Conservation (phyloP, 1,139 yeast genomes). For the Suhomyces taliae region DNA sequence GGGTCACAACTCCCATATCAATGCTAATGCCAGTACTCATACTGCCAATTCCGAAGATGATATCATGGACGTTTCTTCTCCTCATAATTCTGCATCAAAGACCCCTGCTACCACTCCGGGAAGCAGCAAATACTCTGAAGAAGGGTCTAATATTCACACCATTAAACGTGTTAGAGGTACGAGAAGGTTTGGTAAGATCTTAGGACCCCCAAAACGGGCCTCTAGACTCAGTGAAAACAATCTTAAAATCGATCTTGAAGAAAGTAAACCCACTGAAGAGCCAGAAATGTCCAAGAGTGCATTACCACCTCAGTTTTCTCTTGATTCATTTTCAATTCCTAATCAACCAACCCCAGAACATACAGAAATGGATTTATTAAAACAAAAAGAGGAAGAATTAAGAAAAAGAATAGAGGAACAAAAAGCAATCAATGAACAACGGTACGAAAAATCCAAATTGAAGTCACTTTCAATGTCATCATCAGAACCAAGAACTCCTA, state of each 20-base stretch:
- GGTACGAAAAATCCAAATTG: slow-evolving; percentile 4
- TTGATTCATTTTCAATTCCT: slow-evolving; percentile 17
- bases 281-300: slow-evolving; percentile 1
- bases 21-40: slow-evolving; percentile 14
- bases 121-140: slow-evolving; percentile 10
- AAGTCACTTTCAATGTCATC: background rate
- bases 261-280: background rate
- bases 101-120: slow-evolving; percentile 24
- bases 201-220: slow-evolving; percentile 46
- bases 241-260: slow-evolving; percentile 2
- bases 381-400: slow-evolving; percentile 27
- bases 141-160: slow-evolving; percentile 15
- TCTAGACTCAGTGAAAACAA: slow-evolving; percentile 21
- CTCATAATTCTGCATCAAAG: slow-evolving; percentile 12
- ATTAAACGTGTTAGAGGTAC: slow-evolving; percentile 31
- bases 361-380: slow-evolving; percentile 9
- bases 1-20: background rate
- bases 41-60: slow-evolving; percentile 16
- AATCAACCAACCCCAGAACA: background rate
- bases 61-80: slow-evolving; percentile 12
- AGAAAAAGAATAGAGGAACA: slow-evolving; percentile 31
- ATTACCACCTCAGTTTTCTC: slow-evolving; percentile 17
- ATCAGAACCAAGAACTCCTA: slow-evolving; percentile 3
- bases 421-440: slow-evolving; percentile 19
- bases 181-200: slow-evolving; percentile 34